Base-by-base conservation (phyloP, 768 basidiomycete genomes). In the Neoboletus brunneissimus region DNA sequence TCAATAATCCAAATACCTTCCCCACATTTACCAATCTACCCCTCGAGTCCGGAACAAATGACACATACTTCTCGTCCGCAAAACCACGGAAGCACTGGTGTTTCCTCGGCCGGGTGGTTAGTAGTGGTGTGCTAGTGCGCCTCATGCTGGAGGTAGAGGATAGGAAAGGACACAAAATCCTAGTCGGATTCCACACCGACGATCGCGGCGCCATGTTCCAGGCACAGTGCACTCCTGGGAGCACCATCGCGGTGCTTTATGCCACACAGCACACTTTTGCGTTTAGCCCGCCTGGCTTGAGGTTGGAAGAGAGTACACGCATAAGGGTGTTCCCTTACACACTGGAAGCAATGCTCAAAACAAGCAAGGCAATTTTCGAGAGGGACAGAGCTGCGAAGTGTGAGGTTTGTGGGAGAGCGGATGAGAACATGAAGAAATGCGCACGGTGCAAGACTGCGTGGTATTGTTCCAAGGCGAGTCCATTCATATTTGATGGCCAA, bases 161-260 rank as follows among this genome's bases (percentile, higher is more conserved):
- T 57, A 69, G 38, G 48, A 58, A 57, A 15, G 69, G 70, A 11
- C 55, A 67, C 10, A 42, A 44, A 47, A 48, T 69, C 12, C 55
- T 62, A 31, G 67, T 70, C 22, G 67, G 67, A 13, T 70, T 70
- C 61, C 67, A 70, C n/a, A 70, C 70, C 6, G 64, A 70, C 27
- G 69, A 70, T 45, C 69, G 69, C 44, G 69, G 69, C 18, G 53
- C 59, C 23, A 58, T 59, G 37, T 63, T 72, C 43, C 60, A 55
- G 47, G 16, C 46, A 18, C 50, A 51, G 20, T 70, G 69, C 29
- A 60, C 44, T 20, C 64, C 66, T 1, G 70, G 67, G n/a, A 70
- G 53, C 32, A 72, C 69, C 38, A 64, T 70, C 49, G 69, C 69
- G 2, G 69, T 70, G 49, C 66, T 70, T 31, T 70, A 70, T 15